Evolutionary conservation across 176 grass and related monocot species (phyloP), one percentile per base, ranked within the genome.

Genomic region (Carex cristatella): DNA sequence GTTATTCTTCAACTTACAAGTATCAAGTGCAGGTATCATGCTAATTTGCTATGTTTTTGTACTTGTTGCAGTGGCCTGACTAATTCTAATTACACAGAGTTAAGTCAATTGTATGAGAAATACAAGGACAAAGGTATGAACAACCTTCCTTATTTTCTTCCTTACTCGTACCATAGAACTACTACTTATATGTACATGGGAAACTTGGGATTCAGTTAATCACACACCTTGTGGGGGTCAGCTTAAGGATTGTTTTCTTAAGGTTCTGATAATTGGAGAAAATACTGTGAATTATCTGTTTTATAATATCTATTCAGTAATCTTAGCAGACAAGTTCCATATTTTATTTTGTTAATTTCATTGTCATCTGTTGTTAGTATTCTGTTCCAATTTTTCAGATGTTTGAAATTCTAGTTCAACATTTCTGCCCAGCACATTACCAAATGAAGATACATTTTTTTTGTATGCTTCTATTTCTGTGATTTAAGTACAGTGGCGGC

Each of bases 31-130:
- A 79, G 31, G 10, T 81, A 38, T 37, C 59, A 63, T 37, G 7
- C 15, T n/a, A 62, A 81, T 81, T 51, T 65, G 6, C 32, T 40
- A 38, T 61, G 4, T 10, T n/a, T 11, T 63, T 63, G 66, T 69
- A 38, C 57, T 79, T 61, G 18, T 57, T 86, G 85, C 90, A 91
- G 93, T 69, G 90, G 93, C 55, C 80, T 95, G 19, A 88, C 90
- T 6, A 91, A 84, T 80, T 92, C 90, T 11, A 91, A 89, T 84
- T 91, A 89, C 32, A 84, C 72, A 5, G 86, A 88, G 32, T 80
- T 91, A 65, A 86, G 80, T 66, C 84, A 86, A 27, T 83, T 90
- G 32, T 74, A 94, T 63, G 46, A 84, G 65, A 94, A 92, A 58
- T 94, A 89, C 83, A 85, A 57, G 33, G 76, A 84, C 14, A 58